These are phyloP conservation scores for Hymenoscyphus scutula DNA, from an alignment of 2,329 filamentous ascomycete genomes.

Conservation along the genomic window DNA sequence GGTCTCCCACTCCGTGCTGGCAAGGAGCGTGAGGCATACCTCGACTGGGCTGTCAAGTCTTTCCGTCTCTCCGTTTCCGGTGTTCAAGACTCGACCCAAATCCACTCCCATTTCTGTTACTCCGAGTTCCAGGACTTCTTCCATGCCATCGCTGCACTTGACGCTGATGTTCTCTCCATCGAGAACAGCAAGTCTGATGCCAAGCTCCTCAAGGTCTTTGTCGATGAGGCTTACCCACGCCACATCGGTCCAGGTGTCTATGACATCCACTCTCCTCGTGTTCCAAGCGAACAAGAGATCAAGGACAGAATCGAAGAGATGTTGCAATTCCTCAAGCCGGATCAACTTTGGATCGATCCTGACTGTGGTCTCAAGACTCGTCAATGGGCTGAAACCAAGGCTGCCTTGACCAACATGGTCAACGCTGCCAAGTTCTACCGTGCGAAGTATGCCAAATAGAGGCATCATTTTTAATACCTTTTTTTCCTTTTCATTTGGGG, in stretches of 20 bases:
- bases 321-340: constrained; percentile 93
- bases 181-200: constrained; percentile 99
- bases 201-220: constrained; percentile 98
- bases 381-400: constrained; percentile 98
- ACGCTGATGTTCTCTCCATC: constrained; percentile 97
- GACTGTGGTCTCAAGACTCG: constrained; percentile 99
- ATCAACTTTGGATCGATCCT: constrained; percentile 99
- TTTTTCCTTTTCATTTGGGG: constrained; percentile 20
- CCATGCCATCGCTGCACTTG: constrained; percentile 97
- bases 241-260: constrained; percentile 99
- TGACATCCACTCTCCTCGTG: constrained; percentile 98
- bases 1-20: constrained; percentile 95
- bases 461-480: constrained; percentile 13
- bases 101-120: constrained; percentile 99
- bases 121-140: constrained; percentile 99
- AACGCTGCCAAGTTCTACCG: constrained; percentile 97
- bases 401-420: constrained; percentile 93
- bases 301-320: constrained; percentile 97
- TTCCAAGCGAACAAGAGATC: constrained; percentile 97
- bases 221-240: constrained; percentile 93
- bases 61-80: constrained; percentile 95
- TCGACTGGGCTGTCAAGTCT: constrained; percentile 94
- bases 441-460: constrained; percentile 65
- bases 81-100: constrained; percentile 94
- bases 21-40: constrained; percentile 93